Evolutionary conservation across 2,329 filamentous ascomycete species (phyloP).

Genomic region (Epichloe uncinata): DNA sequence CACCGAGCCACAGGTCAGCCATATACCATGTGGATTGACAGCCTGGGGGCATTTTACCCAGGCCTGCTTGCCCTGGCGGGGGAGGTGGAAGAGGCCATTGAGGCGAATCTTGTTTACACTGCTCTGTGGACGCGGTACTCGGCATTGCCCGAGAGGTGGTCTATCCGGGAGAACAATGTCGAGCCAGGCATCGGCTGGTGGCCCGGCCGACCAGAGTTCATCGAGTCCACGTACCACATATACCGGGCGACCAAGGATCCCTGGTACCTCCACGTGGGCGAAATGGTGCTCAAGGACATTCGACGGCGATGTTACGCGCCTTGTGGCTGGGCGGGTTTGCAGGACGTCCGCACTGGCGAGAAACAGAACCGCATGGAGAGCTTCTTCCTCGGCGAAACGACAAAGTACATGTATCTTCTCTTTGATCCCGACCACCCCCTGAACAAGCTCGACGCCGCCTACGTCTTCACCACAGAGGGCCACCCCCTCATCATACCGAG

Average conservation of each 20-base stretch:
- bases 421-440: constrained; percentile 84
- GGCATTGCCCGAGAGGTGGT: constrained; percentile 92
- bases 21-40: constrained; percentile 90
- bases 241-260: constrained; percentile 87
- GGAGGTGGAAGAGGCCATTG: constrained; percentile 79
- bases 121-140: constrained; percentile 91
- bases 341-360: constrained; percentile 71
- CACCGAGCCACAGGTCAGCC: constrained; percentile 80
- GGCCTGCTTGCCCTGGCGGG: constrained; percentile 77
- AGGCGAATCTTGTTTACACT: constrained; percentile 80
- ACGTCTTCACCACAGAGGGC: constrained; percentile 91
- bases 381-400: constrained; percentile 93
- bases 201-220: constrained; percentile 89
- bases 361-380: constrained; percentile 95
- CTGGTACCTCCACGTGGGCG: constrained; percentile 91
- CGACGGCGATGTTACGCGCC: constrained; percentile 75
- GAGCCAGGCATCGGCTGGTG: constrained; percentile 88
- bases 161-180: constrained; percentile 67
- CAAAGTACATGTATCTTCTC: constrained; percentile 87
- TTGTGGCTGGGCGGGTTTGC: constrained; percentile 87
- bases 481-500: constrained; percentile 77
- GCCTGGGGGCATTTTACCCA: constrained; percentile 82
- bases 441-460: constrained; percentile 74
- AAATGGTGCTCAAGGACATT: constrained; percentile 89
- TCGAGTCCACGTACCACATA: constrained; percentile 94